Conservation (phyloP, 1,284 basidiomycete genomes). For the Pterula multifida region DNA sequence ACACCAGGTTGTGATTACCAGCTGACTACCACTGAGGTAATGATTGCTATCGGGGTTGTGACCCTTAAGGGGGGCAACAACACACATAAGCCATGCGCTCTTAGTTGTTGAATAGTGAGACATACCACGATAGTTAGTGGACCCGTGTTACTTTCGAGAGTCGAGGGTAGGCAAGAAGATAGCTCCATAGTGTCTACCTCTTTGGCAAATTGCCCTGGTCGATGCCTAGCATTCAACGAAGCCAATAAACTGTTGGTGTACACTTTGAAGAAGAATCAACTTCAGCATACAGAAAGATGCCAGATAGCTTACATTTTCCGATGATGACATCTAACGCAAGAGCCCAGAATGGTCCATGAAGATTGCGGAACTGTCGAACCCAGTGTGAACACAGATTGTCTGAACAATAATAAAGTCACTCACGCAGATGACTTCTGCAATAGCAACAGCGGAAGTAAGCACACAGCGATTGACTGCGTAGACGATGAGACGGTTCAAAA, state of each 20-base stretch:
- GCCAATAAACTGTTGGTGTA: background rate
- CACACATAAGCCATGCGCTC: too few relatives aligned
- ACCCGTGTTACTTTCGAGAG: background rate
- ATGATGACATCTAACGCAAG: constrained; percentile 1
- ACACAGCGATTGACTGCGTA: background rate
- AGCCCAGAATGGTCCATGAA: background rate
- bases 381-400: too few relatives aligned
- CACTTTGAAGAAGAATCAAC: background rate
- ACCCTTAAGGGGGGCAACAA: too few relatives aligned
- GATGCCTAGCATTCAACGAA: background rate
- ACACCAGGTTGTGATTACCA: too few relatives aligned
- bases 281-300: background rate
- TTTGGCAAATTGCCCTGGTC: background rate
- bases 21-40: too few relatives aligned
- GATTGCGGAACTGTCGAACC: background rate
- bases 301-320: background rate
- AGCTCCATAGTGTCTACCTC: background rate
- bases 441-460: background rate
- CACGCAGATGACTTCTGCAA: background rate
- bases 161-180: background rate
- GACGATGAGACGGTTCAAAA: background rate
- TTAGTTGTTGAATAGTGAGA: too few relatives aligned
- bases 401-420: background rate
- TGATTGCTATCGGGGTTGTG: too few relatives aligned
- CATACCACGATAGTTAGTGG: too few relatives aligned